A percentile compares a stretch with the other conserved stretches of the same genome.
phyloP scores from a whole-genome alignment of 768 basidiomycete genomes.

The Boletus subcaerulescens region DNA sequence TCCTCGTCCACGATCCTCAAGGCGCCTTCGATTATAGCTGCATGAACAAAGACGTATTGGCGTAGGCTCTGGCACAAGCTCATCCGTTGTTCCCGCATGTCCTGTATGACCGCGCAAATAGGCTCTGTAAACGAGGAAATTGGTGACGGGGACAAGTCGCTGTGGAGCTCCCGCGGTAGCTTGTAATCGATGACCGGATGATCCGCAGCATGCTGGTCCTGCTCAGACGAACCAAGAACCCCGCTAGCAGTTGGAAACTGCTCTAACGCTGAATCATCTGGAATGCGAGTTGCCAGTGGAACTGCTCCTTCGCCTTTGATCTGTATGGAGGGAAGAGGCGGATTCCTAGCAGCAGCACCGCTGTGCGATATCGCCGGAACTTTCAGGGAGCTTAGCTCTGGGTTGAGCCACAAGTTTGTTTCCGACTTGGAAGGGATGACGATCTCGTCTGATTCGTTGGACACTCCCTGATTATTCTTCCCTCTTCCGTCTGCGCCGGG shows the following conservation, averaged over 20 bases:
- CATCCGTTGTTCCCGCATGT: constrained; percentile 97
- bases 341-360: not conserved
- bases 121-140: constrained; percentile 72
- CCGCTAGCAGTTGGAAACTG: not conserved
- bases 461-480: not conserved
- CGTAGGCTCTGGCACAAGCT: constrained; percentile 91
- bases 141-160: constrained; percentile 49
- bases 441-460: constrained; percentile 8
- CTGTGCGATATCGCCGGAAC: not conserved
- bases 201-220: constrained; percentile 9
- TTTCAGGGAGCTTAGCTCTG: not conserved
- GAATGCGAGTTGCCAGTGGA: not conserved
- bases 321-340: not conserved
- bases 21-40: constrained; percentile 78
- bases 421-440: not conserved
- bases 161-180: constrained; percentile 59
- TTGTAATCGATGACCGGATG: constrained; percentile 49
- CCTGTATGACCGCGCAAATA: constrained; percentile 78
- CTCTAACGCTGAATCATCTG: not conserved
- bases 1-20: constrained; percentile 77
- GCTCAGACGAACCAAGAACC: constrained; percentile 1
- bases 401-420: constrained; percentile 1
- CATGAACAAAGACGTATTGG: constrained; percentile 93
- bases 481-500: constrained; percentile 6
- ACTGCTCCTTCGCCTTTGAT: constrained; percentile 1